These are phyloP conservation scores for Claviceps arundinis DNA, from an alignment of 2,329 filamentous ascomycete genomes.

Conservation along the genomic window DNA sequence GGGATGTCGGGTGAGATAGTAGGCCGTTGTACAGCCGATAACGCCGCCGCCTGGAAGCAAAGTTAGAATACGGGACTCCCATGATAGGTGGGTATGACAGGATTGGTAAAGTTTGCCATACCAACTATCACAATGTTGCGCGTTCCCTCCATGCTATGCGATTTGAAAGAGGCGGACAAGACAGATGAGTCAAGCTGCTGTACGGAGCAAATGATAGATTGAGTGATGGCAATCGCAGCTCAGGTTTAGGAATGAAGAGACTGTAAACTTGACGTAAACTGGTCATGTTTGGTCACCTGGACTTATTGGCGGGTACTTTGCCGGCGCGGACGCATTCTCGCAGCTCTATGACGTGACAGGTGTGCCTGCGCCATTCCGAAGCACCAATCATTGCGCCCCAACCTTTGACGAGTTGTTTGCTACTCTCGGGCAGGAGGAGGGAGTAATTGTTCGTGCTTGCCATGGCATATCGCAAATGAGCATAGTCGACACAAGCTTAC, in stretches of 20 bases:
- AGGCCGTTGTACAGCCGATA: constrained; percentile 83
- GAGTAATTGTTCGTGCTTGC: too few species aligned
- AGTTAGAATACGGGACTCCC: neutral
- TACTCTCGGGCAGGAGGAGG: too few species aligned
- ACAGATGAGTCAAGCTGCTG: too few species aligned
- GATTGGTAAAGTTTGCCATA: constrained; percentile 14
- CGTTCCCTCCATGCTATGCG: constrained; percentile 19
- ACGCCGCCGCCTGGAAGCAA: constrained; percentile 62
- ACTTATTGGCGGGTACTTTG: too few species aligned
- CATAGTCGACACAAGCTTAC: neutral
- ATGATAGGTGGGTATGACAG: constrained; percentile 1
- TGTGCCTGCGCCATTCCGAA: neutral
- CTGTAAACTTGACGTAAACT: too few species aligned
- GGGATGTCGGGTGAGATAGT: constrained; percentile 78
- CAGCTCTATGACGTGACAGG: neutral
- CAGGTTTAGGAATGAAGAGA: too few species aligned
- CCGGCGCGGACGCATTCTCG: too few species aligned
- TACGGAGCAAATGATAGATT: too few species aligned
- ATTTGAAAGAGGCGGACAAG: neutral
- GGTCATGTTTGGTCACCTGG: too few species aligned
- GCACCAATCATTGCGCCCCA: neutral
- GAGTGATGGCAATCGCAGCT: too few species aligned
- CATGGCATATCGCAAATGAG: too few species aligned
- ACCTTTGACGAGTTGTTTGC: too few species aligned
- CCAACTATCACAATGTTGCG: constrained; percentile 39